phyloP scores from a whole-genome alignment of 352 stramenopile genomes.

The Elongisporangium senticosum region DNA sequence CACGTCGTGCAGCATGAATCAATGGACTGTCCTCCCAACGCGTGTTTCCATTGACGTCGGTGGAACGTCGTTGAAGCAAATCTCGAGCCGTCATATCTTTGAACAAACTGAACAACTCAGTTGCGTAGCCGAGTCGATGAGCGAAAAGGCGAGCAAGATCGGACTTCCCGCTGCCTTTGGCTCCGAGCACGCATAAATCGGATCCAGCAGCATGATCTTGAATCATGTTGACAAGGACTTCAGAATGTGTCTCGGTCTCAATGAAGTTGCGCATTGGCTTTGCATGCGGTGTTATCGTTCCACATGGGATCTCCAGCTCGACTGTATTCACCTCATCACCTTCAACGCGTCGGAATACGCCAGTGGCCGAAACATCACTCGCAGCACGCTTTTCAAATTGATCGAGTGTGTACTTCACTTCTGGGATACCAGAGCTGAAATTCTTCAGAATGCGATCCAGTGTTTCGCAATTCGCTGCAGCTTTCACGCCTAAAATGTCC shows the following conservation, averaged over 20 bases:
- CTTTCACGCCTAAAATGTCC: slow-evolving; percentile 35
- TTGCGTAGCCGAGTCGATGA: slow-evolving; percentile 70
- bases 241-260: slow-evolving; percentile 46
- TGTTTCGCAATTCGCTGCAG: slow-evolving; percentile 35
- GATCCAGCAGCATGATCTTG: slow-evolving; percentile 70
- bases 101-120: slow-evolving; percentile 90
- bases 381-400: slow-evolving; percentile 22
- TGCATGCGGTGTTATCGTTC: slow-evolving; percentile 21
- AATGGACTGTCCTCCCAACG: slow-evolving; percentile 91
- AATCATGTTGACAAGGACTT: slow-evolving; percentile 61
- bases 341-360: slow-evolving; percentile 13
- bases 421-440: slow-evolving; percentile 20
- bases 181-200: slow-evolving; percentile 77
- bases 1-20: slow-evolving; percentile 81
- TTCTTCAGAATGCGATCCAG: slow-evolving; percentile 54
- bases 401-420: slow-evolving; percentile 29
- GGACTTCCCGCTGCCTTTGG: slow-evolving; percentile 84
- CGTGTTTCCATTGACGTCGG: slow-evolving; percentile 84
- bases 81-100: slow-evolving; percentile 92
- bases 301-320: slow-evolving; percentile 34
- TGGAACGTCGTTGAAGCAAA: slow-evolving; percentile 88
- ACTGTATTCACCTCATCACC: slow-evolving; percentile 4
- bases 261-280: slow-evolving; percentile 38
- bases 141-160: slow-evolving; percentile 60
- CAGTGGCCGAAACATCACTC: slow-evolving; percentile 13